phyloP scores from a whole-genome alignment of 441 rosid species.

The Gossypium gossypioides region DNA sequence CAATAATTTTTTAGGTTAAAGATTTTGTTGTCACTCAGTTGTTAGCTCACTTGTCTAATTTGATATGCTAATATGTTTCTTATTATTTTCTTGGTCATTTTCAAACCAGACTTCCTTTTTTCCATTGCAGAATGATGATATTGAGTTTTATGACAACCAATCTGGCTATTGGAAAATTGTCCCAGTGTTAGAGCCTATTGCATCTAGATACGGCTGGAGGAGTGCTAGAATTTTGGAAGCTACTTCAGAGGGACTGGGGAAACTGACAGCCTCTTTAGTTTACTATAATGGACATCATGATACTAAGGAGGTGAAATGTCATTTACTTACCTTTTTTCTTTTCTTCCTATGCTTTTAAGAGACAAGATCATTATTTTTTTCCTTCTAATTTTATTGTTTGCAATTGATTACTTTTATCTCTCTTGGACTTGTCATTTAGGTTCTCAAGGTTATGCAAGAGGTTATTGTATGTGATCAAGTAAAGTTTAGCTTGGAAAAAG shows the following conservation, averaged over 20 bases:
- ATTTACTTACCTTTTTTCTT: slow-evolving; percentile 3
- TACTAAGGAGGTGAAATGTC: slow-evolving; percentile 47
- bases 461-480: slow-evolving; percentile 71
- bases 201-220: slow-evolving; percentile 38
- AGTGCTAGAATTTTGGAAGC: slow-evolving; percentile 56
- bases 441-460: slow-evolving; percentile 69
- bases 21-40: background rate
- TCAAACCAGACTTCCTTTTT: slow-evolving; percentile 21
- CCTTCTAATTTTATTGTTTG: background rate
- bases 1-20: background rate
- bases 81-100: slow-evolving; percentile 22
- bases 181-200: slow-evolving; percentile 38
- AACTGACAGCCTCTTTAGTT: slow-evolving; percentile 60
- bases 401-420: background rate
- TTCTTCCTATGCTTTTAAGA: background rate
- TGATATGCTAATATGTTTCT: slow-evolving; percentile 8
- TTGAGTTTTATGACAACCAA: slow-evolving; percentile 47
- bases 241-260: slow-evolving; percentile 61
- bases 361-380: background rate
- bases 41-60: slow-evolving; percentile 4
- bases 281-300: slow-evolving; percentile 45
- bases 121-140: slow-evolving; percentile 64
- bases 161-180: slow-evolving; percentile 50
- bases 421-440: slow-evolving; percentile 32
- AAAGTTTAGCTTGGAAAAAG: slow-evolving; percentile 39